Evolutionary conservation across 1,284 basidiomycete species (phyloP), one percentile per base, ranked within the genome.

Genomic region (Dichomitus squalens): DNA sequence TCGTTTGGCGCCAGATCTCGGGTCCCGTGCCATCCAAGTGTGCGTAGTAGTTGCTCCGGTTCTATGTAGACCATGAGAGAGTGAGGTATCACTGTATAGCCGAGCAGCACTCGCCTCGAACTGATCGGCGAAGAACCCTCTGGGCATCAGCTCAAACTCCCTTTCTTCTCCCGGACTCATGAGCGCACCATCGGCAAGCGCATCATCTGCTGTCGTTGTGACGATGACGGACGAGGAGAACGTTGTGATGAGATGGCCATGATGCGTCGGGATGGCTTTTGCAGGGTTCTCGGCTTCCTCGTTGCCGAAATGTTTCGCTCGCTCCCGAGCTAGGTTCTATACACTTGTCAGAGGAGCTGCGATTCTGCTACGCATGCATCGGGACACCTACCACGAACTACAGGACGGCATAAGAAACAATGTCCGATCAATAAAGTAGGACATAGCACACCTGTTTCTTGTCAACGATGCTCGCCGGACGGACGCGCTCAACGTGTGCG

Each of bases 1-100:
- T 89, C 0, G 93, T 95, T 70, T 99, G 97, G 49, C 88, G 80
- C 88, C 95, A 95, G 38, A 99, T 95, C 75, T 99, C 97, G 0
- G 95, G 95, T 0, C 94, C 97, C 0, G 96, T 99, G 1, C 93
- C 92, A 35, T 86, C 75, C 66, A 86, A 94, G 71, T 99, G 97
- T 0, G 96, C 95, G 59, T 88, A 80, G 70, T 88, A 95, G 69
- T 99, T 98, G 68, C 91, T 93, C 60, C 80, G 80, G 72, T 96
- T 98, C 87, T 95, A 34, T 12, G 4, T 16, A 39, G 4, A 29
- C 25, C 4, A 20, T 31, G 9, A 38, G 43, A 11, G 6, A 20
- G 16, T n/a, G 18, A 6, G 21, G 3, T 18, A 8, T 8, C 18
- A 16, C 7, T n/a, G 25, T 12, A 38, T 8, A 31, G 41, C 14